Percentiles rank a stretch among this genome's conserved stretches.
phyloP scores from a whole-genome alignment of 1,139 yeast genomes.

The Suhomyces wounanorum region DNA sequence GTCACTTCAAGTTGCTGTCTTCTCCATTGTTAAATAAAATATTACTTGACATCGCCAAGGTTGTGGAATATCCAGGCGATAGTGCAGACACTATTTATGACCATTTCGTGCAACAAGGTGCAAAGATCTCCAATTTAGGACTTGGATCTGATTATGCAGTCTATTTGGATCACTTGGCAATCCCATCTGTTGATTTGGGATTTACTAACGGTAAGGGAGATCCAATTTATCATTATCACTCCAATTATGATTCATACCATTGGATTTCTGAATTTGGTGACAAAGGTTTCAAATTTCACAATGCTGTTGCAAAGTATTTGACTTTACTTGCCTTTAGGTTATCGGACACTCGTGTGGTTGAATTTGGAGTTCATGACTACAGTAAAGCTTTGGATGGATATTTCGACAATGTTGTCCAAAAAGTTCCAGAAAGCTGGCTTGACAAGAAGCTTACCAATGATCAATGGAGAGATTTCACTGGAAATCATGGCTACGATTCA shows the following conservation, averaged over 20 bases:
- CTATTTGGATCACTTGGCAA: constrained; percentile 49
- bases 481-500: constrained; percentile 21
- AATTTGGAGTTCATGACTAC: constrained; percentile 40
- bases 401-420: constrained; percentile 28
- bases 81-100: constrained; percentile 53
- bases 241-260: constrained; percentile 57
- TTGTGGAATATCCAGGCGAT: constrained; percentile 50
- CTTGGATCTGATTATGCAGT: constrained; percentile 53
- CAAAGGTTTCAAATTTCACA: constrained; percentile 54
- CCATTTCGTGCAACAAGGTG: constrained; percentile 52
- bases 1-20: constrained; percentile 34
- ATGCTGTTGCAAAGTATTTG: constrained; percentile 57
- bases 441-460: constrained; percentile 15
- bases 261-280: constrained; percentile 63
- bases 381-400: constrained; percentile 34
- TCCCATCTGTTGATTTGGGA: constrained; percentile 44
- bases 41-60: constrained; percentile 35
- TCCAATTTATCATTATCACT: constrained; percentile 57
- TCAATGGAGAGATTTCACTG: constrained; percentile 23
- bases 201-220: constrained; percentile 38
- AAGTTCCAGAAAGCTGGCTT: constrained; percentile 33
- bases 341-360: constrained; percentile 55
- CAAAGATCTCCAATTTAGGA: constrained; percentile 38
- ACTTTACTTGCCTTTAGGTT: constrained; percentile 57
- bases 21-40: constrained; percentile 43